These are phyloP conservation scores for Zalaria sp. DNA, from an alignment of 2,329 filamentous ascomycete genomes.

Conservation along the genomic window DNA sequence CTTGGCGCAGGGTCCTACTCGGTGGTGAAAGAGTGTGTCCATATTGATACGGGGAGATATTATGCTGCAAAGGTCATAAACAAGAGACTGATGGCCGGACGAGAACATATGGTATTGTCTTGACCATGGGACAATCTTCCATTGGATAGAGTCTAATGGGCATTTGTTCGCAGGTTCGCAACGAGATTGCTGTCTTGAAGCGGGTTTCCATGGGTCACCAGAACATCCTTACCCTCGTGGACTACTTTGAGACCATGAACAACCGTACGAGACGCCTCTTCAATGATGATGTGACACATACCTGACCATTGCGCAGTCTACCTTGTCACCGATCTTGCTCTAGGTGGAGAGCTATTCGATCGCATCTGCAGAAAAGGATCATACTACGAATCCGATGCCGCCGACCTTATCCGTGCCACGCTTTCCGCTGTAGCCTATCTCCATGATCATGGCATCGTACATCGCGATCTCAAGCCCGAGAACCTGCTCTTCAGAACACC, in stretches of 20 bases:
- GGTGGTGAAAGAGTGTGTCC: conserved; percentile 96
- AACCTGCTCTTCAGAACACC: conserved; percentile 93
- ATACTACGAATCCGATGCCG: conserved; percentile 95
- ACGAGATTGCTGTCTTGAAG: conserved; percentile 95
- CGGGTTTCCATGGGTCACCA: conserved; percentile 98
- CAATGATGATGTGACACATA: neutral
- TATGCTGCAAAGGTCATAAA: conserved; percentile 99
- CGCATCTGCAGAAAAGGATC: conserved; percentile 97
- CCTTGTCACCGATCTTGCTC: conserved; percentile 88
- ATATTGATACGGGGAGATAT: conserved; percentile 93
- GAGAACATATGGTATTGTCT: conserved; percentile 71
- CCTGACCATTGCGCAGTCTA: conserved; percentile 46
- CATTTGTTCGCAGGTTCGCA: conserved; percentile 45
- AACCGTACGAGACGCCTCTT: conserved; percentile 46
- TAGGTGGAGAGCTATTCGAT: conserved; percentile 94
- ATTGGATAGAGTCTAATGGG: neutral
- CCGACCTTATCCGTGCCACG: conserved; percentile 85
- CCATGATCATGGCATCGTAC: conserved; percentile 96
- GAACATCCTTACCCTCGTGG: conserved; percentile 93
- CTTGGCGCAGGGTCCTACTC: conserved; percentile 94
- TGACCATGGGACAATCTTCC: no score
- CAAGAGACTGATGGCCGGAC: conserved; percentile 91
- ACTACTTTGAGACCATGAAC: conserved; percentile 99
- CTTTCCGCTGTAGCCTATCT: conserved; percentile 96
- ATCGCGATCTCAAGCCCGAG: conserved; percentile 94